These are phyloP conservation scores for Phaeolepiota aurea DNA, from an alignment of 768 basidiomycete genomes.

Conservation along the genomic window DNA sequence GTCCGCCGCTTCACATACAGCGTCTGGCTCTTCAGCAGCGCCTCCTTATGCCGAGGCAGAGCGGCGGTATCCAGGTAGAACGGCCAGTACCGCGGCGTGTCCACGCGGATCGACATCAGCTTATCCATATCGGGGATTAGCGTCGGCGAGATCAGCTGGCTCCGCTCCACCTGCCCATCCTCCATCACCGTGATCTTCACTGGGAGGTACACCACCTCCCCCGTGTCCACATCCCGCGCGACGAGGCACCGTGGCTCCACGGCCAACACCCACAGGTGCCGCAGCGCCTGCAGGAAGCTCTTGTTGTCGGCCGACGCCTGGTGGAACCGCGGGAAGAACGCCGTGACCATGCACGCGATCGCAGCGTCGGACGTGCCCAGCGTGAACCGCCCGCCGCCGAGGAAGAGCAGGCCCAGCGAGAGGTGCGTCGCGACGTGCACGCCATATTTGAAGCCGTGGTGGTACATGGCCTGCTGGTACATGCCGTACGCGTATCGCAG, in stretches of 20 bases:
- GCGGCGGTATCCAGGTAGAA: conserved; percentile 75
- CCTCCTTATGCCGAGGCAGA: conserved; percentile 57
- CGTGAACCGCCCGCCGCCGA: conserved; percentile 89
- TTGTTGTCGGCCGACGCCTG: conserved; percentile 79
- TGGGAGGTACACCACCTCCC: conserved; percentile 87
- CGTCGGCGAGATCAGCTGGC: conserved; percentile 85
- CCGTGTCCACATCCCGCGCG: conserved; percentile 86
- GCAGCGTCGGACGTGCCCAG: conserved; percentile 89
- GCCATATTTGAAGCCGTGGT: conserved; percentile 73
- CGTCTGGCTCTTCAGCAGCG: conserved; percentile 69
- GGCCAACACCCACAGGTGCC: conserved; percentile 95
- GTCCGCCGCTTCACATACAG: conserved; percentile 89
- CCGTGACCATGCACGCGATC: conserved; percentile 80
- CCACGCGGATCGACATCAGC: conserved; percentile 75
- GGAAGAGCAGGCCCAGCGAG: conserved; percentile 85
- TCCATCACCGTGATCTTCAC: conserved; percentile 81
- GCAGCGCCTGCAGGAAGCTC: conserved; percentile 83
- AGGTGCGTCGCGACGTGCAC: conserved; percentile 87
- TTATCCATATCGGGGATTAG: conserved; percentile 84
- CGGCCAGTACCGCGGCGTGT: conserved; percentile 95
- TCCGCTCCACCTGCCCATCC: conserved; percentile 48
- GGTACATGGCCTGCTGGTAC: conserved; percentile 54
- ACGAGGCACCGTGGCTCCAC: conserved; percentile 90
- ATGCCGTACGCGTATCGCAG: conserved; percentile 88
- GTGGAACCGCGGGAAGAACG: conserved; percentile 90